These are phyloP conservation scores for Podospora pseudocomata DNA, from an alignment of 495 filamentous ascomycete genomes.

Conservation along the genomic window DNA sequence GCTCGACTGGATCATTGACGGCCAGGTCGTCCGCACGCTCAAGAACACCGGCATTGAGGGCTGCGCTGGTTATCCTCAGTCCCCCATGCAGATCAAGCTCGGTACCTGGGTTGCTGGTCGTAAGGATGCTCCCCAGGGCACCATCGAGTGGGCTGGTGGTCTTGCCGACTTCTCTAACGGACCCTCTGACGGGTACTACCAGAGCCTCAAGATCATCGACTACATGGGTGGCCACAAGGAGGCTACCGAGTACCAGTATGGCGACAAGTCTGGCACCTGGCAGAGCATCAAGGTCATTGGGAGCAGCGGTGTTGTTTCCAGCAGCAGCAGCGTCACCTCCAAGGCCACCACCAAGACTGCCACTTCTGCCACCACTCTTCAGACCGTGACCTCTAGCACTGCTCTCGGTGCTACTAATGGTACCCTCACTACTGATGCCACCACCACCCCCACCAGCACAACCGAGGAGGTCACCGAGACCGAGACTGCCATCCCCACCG, in stretches of 20 bases:
- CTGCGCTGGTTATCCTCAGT: slow-evolving; percentile 78
- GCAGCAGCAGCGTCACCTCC: slow-evolving; percentile 37
- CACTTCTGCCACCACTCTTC: slow-evolving; percentile 25
- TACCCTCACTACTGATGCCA: slow-evolving; percentile 16
- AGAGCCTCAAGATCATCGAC: slow-evolving; percentile 74
- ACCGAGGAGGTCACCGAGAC: not conserved
- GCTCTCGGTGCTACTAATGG: slow-evolving; percentile 18
- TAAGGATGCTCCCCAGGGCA: slow-evolving; percentile 61
- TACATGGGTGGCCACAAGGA: slow-evolving; percentile 79
- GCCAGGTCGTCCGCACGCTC: slow-evolving; percentile 64
- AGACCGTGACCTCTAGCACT: slow-evolving; percentile 12
- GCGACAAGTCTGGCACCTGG: slow-evolving; percentile 67
- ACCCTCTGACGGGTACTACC: slow-evolving; percentile 81
- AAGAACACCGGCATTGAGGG: slow-evolving; percentile 52
- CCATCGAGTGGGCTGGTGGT: slow-evolving; percentile 87
- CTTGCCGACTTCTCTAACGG: slow-evolving; percentile 67
- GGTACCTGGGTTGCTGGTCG: slow-evolving; percentile 87
- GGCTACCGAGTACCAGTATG: slow-evolving; percentile 65
- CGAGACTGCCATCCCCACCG: slow-evolving; percentile 11
- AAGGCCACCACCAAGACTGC: slow-evolving; percentile 25
- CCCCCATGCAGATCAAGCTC: slow-evolving; percentile 81
- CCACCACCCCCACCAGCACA: slow-evolving; percentile 14
- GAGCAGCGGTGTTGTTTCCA: slow-evolving; percentile 61
- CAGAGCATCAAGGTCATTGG: slow-evolving; percentile 70
- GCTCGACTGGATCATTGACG: slow-evolving; percentile 83